A percentile compares a stretch with the other conserved stretches of the same genome.
Conservation (phyloP, 2,329 filamentous ascomycete species). For the Chaetomium strumarium region DNA sequence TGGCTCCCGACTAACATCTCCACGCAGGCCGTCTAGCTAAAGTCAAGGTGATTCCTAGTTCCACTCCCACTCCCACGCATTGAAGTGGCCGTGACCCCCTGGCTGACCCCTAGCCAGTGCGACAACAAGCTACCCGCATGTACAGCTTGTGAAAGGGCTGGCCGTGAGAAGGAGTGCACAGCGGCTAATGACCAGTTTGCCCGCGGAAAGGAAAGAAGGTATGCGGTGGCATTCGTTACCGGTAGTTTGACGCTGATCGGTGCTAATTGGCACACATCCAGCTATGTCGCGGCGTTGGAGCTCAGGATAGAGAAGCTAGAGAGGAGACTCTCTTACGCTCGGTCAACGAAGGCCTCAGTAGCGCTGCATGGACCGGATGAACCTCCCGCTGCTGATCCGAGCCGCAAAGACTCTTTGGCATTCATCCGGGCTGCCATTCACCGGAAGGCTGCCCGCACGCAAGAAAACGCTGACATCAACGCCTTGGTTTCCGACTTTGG, state of each 20-base stretch:
- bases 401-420: conserved; percentile 55
- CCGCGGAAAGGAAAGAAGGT: conserved; percentile 88
- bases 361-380: conserved; percentile 57
- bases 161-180: conserved; percentile 80
- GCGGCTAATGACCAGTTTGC: conserved; percentile 95
- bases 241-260: not conserved
- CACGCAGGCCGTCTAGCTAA: conserved; percentile 71
- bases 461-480: conserved; percentile 82
- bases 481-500: conserved; percentile 91
- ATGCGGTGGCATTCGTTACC: conserved; percentile 17
- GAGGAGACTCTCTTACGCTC: conserved; percentile 64
- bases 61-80: not conserved
- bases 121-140: conserved; percentile 95
- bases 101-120: conserved; percentile 49
- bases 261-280: conserved; percentile 28
- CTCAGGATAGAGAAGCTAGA: conserved; percentile 84
- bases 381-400: conserved; percentile 26
- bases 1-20: conserved; percentile 13
- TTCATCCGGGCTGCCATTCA: conserved; percentile 57
- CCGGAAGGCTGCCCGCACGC: conserved; percentile 56
- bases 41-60: conserved; percentile 60
- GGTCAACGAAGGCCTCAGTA: conserved; percentile 65
- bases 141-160: conserved; percentile 89
- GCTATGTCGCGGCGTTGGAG: conserved; percentile 93
- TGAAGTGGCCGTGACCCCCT: not conserved